Percentiles rank a stretch among this genome's conserved stretches.
Evolutionary conservation across 2,329 filamentous ascomycete genomes (phyloP).

Genomic region (Microascus cirrosus): DNA sequence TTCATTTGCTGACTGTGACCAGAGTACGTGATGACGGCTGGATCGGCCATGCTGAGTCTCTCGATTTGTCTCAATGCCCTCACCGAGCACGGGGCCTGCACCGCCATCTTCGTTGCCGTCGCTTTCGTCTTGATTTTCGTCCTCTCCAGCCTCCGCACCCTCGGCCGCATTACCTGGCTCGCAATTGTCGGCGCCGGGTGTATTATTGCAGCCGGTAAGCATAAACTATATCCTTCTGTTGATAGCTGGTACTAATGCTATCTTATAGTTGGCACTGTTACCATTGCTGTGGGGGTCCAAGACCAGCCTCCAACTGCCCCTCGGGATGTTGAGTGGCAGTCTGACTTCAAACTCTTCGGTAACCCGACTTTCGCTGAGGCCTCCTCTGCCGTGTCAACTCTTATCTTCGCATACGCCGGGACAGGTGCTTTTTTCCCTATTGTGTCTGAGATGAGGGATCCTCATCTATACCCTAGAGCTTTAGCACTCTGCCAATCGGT

Average conservation of each 20-base stretch:
- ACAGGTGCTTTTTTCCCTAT: constrained; percentile 22
- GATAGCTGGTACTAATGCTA: background rate
- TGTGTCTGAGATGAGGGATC: constrained; percentile 21
- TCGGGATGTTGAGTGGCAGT: constrained; percentile 11
- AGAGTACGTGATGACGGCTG: background rate
- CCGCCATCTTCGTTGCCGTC: background rate
- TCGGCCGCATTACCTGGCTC: background rate
- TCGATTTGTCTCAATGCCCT: background rate
- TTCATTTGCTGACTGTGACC: background rate
- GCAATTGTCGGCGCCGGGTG: background rate
- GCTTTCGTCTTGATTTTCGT: background rate
- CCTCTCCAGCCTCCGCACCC: background rate
- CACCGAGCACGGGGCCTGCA: background rate
- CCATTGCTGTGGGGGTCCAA: constrained; percentile 18
- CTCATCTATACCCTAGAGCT: constrained; percentile 14
- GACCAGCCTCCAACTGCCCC: constrained; percentile 15
- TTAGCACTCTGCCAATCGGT: constrained; percentile 14
- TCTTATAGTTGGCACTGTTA: constrained; percentile 12
- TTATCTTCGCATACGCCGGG: constrained; percentile 25
- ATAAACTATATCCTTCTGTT: background rate
- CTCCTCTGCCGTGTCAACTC: constrained; percentile 16
- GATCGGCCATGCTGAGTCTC: background rate
- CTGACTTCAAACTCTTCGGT: constrained; percentile 17
- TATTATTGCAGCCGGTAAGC: background rate
- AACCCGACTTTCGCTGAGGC: constrained; percentile 17